phyloP scores from a whole-genome alignment of 2,329 filamentous ascomycete species.

The Chaetomiaceae sp. region DNA sequence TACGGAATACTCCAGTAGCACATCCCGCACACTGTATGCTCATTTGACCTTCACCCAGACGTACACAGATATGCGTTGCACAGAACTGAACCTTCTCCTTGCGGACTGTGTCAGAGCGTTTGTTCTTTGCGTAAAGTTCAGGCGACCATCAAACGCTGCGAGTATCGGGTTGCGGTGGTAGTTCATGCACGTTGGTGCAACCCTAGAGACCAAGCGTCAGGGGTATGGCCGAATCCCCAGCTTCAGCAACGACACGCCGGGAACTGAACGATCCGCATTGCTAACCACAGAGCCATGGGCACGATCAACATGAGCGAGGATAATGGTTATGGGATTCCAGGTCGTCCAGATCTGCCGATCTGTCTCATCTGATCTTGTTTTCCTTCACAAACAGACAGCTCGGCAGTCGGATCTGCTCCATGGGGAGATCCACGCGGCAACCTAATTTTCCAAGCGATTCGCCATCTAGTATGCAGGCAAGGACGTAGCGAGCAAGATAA shows the following conservation, averaged over 20 bases:
- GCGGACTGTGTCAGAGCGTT: no score
- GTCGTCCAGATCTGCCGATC: slow-evolving; percentile 3
- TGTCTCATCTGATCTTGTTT: slow-evolving; percentile 14
- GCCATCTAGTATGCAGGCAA: no score
- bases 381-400: slow-evolving; percentile 8
- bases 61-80: no score
- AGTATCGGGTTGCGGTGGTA: not conserved
- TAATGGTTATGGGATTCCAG: not conserved
- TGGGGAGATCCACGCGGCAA: slow-evolving; percentile 15
- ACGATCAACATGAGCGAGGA: not conserved
- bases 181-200: not conserved
- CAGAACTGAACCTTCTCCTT: no score
- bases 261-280: no score
- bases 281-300: no score
- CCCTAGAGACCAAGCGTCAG: not conserved
- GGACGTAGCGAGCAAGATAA: not conserved
- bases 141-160: not conserved
- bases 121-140: not conserved
- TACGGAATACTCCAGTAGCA: no score
- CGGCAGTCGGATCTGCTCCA: slow-evolving; percentile 18
- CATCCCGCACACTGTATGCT: no score
- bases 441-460: not conserved
- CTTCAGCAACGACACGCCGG: not conserved
- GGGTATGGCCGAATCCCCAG: not conserved
- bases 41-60: no score